Evolutionary conservation across 352 stramenopile genomes (phyloP), one percentile per base, ranked within the genome.

Genomic region (Phytophthora crassamura): DNA sequence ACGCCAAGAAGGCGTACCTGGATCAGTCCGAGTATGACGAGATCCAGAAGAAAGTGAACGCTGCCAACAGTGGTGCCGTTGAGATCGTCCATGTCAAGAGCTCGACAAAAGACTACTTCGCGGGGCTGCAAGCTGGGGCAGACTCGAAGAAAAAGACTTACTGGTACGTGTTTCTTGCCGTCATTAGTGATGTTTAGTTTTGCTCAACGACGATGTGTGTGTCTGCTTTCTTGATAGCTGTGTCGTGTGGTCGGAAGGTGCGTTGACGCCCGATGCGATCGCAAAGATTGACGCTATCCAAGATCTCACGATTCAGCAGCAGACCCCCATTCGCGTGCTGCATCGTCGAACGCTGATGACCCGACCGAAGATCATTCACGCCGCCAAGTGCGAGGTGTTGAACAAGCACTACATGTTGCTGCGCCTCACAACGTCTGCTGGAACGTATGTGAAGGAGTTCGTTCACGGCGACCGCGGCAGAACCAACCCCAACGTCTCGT

Each of bases 401-500:
- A 99, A 99, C 76, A 77, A 94, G 49, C 96, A 99, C 64, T 99
- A 98, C 79, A 99, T 99, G 84, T 75, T 98, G 16, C 64, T 99
- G 54, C 80, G 93, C 32, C 77, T 99, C 25, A 95, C 84, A 33
- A 99, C 97, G 3, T 98, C 89, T 33, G 97, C 96, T 5, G 95
- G 95, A 42, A 99, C 97, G 8, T 99, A 99, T 72, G 97, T 99
- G 41, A 99, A 99, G 72, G 98, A 99, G 80, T 99, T 99, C 75
- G 95, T 99, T 20, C 97, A 99, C 74, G 97, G 97, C 15, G 98
- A 99, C 82, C 93, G 98, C 34, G 97, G 97, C 9, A 88, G 98
- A 46, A 99, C 98, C n/a, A 62, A 89, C 60, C 98, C 98, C 11
- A 99, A 96, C 69, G 82, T 99, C 9, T 81, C 88, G 6, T 84